phyloP scores from a whole-genome alignment of 495 filamentous ascomycete species.

The Bombardia bombarda region DNA sequence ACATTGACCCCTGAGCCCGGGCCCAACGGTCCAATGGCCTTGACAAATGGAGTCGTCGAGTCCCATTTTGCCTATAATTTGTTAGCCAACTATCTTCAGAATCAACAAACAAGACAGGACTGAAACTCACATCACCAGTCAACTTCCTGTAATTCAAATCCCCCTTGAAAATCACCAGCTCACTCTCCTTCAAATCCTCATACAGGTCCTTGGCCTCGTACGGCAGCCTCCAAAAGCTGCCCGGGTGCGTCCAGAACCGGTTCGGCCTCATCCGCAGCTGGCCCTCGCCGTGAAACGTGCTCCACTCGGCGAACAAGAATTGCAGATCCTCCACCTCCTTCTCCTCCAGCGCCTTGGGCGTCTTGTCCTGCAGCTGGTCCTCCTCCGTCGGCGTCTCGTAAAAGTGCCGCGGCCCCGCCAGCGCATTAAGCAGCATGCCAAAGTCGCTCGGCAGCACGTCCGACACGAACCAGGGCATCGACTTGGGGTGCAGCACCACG shows the following conservation, averaged over 20 bases:
- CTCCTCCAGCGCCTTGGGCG: constrained; percentile 51
- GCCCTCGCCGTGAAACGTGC: constrained; percentile 67
- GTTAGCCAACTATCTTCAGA: not conserved
- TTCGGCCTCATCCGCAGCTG: constrained; percentile 74
- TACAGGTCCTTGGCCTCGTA: constrained; percentile 54
- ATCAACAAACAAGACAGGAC: not conserved
- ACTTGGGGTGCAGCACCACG: constrained; percentile 87
- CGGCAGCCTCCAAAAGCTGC: constrained; percentile 82
- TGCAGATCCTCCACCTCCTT: constrained; percentile 57
- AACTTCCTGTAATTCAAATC: constrained; percentile 94
- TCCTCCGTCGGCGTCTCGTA: constrained; percentile 67
- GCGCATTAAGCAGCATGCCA: constrained; percentile 61
- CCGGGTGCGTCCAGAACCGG: constrained; percentile 79
- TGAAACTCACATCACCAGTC: constrained; percentile 65
- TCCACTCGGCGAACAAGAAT: constrained; percentile 80
- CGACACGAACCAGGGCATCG: constrained; percentile 95
- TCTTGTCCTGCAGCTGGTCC: constrained; percentile 44
- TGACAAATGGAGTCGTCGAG: constrained; percentile 74
- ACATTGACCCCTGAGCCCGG: constrained; percentile 70
- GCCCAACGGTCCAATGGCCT: constrained; percentile 83
- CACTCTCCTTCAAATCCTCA: constrained; percentile 72
- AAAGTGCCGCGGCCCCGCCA: constrained; percentile 67
- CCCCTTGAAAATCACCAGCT: constrained; percentile 94
- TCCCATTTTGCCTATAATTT: constrained; percentile 65
- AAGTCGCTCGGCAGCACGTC: constrained; percentile 88